These are phyloP conservation scores for Blastomyces gilchristii DNA, from an alignment of 2,329 filamentous ascomycete species.

Conservation along the genomic window DNA sequence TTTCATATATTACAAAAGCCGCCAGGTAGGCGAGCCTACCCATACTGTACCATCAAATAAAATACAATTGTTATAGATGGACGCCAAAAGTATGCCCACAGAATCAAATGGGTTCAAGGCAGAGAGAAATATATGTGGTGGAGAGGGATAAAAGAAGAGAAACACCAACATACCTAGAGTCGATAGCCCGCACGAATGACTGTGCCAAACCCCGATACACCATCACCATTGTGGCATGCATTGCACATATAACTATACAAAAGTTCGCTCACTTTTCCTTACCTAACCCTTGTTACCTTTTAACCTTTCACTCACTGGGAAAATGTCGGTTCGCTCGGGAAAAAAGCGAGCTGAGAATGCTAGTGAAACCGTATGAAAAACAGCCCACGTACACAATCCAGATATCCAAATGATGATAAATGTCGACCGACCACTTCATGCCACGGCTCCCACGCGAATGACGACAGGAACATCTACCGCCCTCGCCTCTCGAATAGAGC, in stretches of 20 bases:
- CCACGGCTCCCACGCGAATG: conserved; percentile 25
- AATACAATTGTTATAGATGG: neutral
- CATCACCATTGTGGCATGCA: neutral
- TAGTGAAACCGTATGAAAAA: neutral
- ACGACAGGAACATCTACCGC: conserved; percentile 32
- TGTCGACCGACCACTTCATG: neutral
- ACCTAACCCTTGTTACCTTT: neutral
- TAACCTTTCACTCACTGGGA: neutral
- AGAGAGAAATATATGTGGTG: neutral
- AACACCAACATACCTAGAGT: neutral
- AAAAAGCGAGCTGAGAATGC: neutral
- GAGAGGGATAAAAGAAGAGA: neutral
- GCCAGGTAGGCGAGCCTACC: neutral
- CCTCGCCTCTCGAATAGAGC: conserved; percentile 35
- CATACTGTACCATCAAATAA: neutral
- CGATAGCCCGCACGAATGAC: neutral
- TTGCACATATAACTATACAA: neutral
- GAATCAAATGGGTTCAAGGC: neutral
- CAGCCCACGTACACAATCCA: neutral
- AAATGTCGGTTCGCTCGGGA: neutral
- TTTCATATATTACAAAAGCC: neutral
- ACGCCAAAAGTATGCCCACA: neutral
- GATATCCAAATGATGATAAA: neutral
- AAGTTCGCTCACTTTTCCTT: neutral
- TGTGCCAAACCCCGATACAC: neutral